Evolutionary conservation across 768 basidiomycete species (phyloP).

Genomic region (Tubosaeta sp.): DNA sequence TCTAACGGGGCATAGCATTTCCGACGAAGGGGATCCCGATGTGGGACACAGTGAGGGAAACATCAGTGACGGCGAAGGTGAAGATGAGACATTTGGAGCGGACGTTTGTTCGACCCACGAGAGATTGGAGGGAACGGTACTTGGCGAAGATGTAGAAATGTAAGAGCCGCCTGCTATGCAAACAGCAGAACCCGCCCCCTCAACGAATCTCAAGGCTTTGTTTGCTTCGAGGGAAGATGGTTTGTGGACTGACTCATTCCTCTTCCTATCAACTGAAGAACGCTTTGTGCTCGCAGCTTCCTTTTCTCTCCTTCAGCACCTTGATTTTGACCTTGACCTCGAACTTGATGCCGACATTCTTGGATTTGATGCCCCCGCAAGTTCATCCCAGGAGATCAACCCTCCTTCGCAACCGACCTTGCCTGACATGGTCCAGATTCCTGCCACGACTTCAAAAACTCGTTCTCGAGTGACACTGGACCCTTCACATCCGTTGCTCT

Average conservation of each 20-base stretch:
- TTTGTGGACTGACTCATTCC: conserved; percentile 26
- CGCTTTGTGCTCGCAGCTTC: conserved; percentile 36
- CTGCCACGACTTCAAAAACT: conserved; percentile 5
- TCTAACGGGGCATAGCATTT: no score
- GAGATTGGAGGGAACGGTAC: neutral
- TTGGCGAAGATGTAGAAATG: conserved; percentile 12
- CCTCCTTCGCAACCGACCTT: conserved; percentile 1
- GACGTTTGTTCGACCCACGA: neutral
- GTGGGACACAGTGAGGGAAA: neutral
- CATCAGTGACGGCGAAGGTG: neutral
- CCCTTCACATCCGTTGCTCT: conserved; percentile 56
- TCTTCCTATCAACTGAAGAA: neutral
- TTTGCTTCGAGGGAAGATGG: conserved; percentile 40
- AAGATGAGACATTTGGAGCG: neutral
- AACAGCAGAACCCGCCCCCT: conserved; percentile 3
- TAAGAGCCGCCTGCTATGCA: neutral
- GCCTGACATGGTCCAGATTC: neutral
- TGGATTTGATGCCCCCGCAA: conserved; percentile 17
- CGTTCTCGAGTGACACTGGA: conserved; percentile 39
- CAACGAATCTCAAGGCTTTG: conserved; percentile 54
- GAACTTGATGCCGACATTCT: conserved; percentile 60
- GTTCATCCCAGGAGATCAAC: neutral
- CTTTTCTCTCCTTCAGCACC: conserved; percentile 73
- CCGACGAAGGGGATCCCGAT: neutral
- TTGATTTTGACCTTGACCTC: conserved; percentile 71